A percentile compares a stretch with the other conserved stretches of the same genome.
Conservation (phyloP, 352 stramenopile genomes). For the Phytopythium ostracodes region DNA sequence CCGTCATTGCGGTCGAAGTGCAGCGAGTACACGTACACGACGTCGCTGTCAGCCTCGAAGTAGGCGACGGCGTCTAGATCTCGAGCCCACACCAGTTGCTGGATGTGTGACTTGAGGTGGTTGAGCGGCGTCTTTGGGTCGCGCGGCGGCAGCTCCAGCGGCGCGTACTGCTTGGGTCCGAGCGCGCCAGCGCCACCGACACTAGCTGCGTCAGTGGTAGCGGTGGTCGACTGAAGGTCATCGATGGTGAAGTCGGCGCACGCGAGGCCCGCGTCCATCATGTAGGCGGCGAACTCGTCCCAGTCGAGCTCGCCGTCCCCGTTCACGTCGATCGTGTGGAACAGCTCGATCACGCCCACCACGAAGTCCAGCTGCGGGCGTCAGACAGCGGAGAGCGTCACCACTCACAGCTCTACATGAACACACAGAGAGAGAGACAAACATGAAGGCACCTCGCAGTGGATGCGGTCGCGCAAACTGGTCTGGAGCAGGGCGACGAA, state of each 20-base stretch:
- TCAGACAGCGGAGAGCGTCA: not conserved
- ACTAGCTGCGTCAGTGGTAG: constrained; percentile 6
- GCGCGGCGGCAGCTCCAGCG: constrained; percentile 25
- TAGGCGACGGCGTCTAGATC: constrained; percentile 64
- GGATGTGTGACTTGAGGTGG: constrained; percentile 37
- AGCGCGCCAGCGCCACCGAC: not conserved
- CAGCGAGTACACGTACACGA: constrained; percentile 62
- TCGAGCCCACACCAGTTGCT: constrained; percentile 41
- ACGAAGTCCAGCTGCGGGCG: constrained; percentile 71
- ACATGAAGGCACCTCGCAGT: constrained; percentile 36
- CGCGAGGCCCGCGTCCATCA: constrained; percentile 71
- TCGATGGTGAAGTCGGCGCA: constrained; percentile 52
- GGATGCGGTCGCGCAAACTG: constrained; percentile 60
- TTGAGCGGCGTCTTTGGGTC: constrained; percentile 50
- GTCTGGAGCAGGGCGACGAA: constrained; percentile 75
- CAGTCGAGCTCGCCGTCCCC: constrained; percentile 83
- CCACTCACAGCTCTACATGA: not conserved
- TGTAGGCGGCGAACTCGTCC: constrained; percentile 88
- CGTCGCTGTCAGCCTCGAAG: constrained; percentile 60
- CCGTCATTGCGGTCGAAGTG: constrained; percentile 62
- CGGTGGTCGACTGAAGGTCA: constrained; percentile 9
- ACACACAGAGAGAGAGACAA: no score
- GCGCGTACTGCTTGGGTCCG: constrained; percentile 29
- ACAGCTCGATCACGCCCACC: constrained; percentile 82
- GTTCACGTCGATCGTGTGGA: constrained; percentile 90